phyloP scores from a whole-genome alignment of 352 stramenopile species.

The Discostella stelligera region DNA sequence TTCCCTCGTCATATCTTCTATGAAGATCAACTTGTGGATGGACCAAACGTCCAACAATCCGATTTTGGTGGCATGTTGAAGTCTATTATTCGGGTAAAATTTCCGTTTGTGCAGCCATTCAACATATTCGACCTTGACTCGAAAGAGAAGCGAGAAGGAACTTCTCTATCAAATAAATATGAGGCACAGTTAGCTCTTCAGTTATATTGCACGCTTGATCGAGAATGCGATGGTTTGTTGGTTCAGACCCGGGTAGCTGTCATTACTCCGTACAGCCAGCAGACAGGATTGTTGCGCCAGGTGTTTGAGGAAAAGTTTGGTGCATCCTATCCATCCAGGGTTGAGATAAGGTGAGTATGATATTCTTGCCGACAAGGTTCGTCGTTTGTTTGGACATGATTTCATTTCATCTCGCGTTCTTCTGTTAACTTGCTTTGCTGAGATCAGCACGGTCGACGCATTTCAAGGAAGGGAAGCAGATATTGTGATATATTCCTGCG shows the following conservation, averaged over 20 bases:
- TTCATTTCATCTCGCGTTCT: no score
- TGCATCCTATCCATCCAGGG: constrained; percentile 31
- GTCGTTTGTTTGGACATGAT: constrained; percentile 28
- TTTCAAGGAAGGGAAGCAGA: constrained; percentile 95
- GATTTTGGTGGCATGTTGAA: constrained; percentile 69
- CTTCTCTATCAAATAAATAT: constrained; percentile 70
- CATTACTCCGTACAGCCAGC: constrained; percentile 98
- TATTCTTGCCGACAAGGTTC: constrained; percentile 31
- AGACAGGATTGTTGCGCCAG: constrained; percentile 77
- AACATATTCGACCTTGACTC: constrained; percentile 80
- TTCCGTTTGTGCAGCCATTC: constrained; percentile 58
- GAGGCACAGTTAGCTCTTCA: constrained; percentile 74
- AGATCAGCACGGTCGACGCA: constrained; percentile 91
- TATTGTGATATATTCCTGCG: constrained; percentile 93
- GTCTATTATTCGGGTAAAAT: constrained; percentile 32
- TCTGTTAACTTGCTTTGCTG: constrained; percentile 23
- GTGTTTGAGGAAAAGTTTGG: constrained; percentile 54
- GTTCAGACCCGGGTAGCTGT: constrained; percentile 43
- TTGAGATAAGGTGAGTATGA: constrained; percentile 53
- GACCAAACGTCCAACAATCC: constrained; percentile 64
- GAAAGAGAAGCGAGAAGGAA: constrained; percentile 74
- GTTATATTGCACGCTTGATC: constrained; percentile 62
- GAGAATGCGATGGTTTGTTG: constrained; percentile 46
- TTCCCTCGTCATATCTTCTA: constrained; percentile 99
- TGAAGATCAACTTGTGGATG: constrained; percentile 80